Conservation (phyloP, 805 yeast species). For the Nakazawaea ishiwadae region DNA sequence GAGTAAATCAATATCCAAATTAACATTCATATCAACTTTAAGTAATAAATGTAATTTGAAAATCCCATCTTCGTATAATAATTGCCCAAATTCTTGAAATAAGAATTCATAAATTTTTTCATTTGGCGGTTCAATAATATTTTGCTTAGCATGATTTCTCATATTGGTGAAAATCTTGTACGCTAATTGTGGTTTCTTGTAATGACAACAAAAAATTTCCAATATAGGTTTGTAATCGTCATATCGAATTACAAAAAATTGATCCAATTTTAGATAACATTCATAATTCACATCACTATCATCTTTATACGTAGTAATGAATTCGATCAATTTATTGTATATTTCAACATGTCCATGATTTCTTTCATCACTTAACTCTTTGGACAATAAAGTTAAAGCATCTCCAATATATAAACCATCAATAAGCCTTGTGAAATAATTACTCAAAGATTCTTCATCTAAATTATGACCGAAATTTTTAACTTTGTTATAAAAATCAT, state of each 20-base stretch:
- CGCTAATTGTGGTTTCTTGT: constrained; percentile 57
- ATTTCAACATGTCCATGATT: constrained; percentile 36
- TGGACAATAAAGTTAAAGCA: constrained; percentile 34
- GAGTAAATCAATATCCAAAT: constrained; percentile 51
- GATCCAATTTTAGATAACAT: constrained; percentile 51
- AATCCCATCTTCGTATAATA: constrained; percentile 60
- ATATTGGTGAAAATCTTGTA: constrained; percentile 57
- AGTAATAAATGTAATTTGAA: constrained; percentile 56
- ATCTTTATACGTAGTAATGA: constrained; percentile 32
- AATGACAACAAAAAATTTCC: constrained; percentile 49
- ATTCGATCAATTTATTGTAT: constrained; percentile 37
- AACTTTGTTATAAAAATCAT: constrained; percentile 35
- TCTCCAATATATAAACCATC: constrained; percentile 31
- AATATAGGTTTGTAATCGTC: constrained; percentile 57
- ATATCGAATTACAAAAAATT: constrained; percentile 52
- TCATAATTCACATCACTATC: constrained; percentile 51
- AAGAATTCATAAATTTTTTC: constrained; percentile 56
- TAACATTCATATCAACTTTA: constrained; percentile 56
- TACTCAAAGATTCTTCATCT: constrained; percentile 32
- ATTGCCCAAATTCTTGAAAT: constrained; percentile 56
- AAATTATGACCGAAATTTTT: constrained; percentile 33
- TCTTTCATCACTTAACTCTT: too few relatives aligned
- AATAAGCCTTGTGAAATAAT: constrained; percentile 32
- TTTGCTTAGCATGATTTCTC: constrained; percentile 49
- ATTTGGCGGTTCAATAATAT: constrained; percentile 39